Conservation (phyloP, 148 eudicot species). For the Chenopodium berlandieri region DNA sequence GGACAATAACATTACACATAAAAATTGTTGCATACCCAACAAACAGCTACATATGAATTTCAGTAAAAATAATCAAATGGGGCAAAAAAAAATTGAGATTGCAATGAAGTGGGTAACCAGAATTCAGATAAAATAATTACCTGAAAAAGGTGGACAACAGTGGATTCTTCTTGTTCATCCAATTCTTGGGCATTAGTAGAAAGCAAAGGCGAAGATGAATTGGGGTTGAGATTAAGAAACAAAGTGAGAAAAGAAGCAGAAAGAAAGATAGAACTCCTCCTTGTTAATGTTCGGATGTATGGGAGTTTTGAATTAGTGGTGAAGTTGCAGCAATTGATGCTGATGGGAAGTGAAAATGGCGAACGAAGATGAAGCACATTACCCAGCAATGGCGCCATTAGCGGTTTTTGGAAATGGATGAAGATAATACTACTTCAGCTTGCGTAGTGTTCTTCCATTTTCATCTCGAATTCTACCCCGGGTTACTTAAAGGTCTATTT, state of each 20-base stretch:
- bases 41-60: too few relatives aligned
- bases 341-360: constrained; percentile 2
- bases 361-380: background rate
- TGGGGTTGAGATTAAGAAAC: constrained; percentile 23
- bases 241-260: constrained; percentile 33
- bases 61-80: too few relatives aligned
- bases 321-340: background rate
- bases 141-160: constrained; percentile 61
- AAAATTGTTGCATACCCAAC: too few relatives aligned
- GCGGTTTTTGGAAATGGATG: too few relatives aligned
- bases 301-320: constrained; percentile 14
- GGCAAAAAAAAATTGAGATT: too few relatives aligned
- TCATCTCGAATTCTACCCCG: too few relatives aligned
- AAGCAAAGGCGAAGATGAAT: constrained; percentile 9
- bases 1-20: too few relatives aligned
- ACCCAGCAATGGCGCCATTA: background rate
- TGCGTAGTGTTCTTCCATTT: too few relatives aligned
- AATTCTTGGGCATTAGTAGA: constrained; percentile 51
- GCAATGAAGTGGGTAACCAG: too few relatives aligned
- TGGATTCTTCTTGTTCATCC: constrained; percentile 59
- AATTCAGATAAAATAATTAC: constrained; percentile 21
- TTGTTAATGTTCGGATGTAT: background rate
- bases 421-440: too few relatives aligned
- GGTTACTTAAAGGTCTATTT: too few relatives aligned
- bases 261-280: constrained; percentile 40